Base-by-base conservation (phyloP, 2,329 filamentous ascomycete genomes). In the Xylariaceae sp. region DNA sequence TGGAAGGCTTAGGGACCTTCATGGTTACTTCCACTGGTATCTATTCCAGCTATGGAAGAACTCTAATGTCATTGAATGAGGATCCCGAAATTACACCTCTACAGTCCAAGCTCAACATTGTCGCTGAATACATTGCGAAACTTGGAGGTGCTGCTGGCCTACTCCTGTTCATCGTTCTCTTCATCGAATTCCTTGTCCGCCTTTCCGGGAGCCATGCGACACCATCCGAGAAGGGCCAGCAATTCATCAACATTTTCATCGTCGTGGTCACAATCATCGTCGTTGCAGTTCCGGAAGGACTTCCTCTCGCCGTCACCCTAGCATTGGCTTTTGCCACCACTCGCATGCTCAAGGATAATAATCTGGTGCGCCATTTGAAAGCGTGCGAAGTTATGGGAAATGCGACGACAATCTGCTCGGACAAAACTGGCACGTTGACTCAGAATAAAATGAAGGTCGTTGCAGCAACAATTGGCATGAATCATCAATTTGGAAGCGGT, bases 301-400 rank as follows among this genome's bases (percentile, higher is more conserved):
- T 92, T 28, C 89, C 89, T 4, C 79, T 92, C 41, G 89, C 89
- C 17, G 89, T 92, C n/a, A 92, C 89, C 0, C 78, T 92, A 23
- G 89, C 89, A 14, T 76, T 92, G 40, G 89, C 89, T 8, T 92
- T 91, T 71, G 89, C 89, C 4, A 92, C 89, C 1, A 90, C 86
- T 9, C 84, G 87, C 53, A 92, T 92, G 89, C 75, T 91, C 56
- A 88, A 85, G 65, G 89, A 92, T 72, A 89, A 90, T 75, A 92
- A 92, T 66, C 75, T 92, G 56, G 89, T 92, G 40, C 86, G 89
- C 31, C 87, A 91, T 55, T 80, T 92, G 54, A 89, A 90, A 67
- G 88, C 89, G 19, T 92, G 89, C 67, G 89, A 92, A 72, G 90
- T 90, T 41, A 92, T 92, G 89, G 89, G 89, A 49, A 92, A 91